Base-by-base conservation (phyloP, 2,329 filamentous ascomycete species). In the Fusarium sp. region DNA sequence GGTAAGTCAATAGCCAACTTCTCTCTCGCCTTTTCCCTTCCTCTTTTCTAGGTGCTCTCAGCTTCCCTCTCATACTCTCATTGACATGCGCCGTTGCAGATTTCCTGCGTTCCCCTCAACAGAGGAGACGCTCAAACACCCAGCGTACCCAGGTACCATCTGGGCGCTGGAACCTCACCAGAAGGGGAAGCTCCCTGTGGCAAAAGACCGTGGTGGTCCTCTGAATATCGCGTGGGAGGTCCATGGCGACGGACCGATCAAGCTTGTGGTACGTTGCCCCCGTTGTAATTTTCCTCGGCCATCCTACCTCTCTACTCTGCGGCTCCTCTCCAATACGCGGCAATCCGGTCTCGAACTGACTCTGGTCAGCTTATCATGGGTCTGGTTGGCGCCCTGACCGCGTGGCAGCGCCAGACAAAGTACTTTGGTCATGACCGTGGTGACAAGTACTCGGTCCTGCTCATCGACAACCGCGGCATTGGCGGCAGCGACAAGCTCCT, bases 401-500 rank as follows among this genome's bases (percentile, higher is more conserved):
- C 91, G 65, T 97, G 94, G 93, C 94, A 97, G 85, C 91, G 94
- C 63, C 95, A 97, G 81, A 97, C 92, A 11, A 90, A 92, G 75
- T 88, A 94, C 84, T 96, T 97, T 80, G 94, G 93, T 61, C 95
- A 97, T 83, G 86, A 90, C 60, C 86, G 90, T 69, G 88, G 86
- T 56, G 85, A 90, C 69, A 85, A 88, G 74, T 97, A 95, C 84
- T 92, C 93, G 0, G 92, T 92, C 65, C 88, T 98, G 8, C 84
- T 97, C 65, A 86, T 95, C 74, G 95, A 97, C 85, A 97, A 97
- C 84, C 91, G 95, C 76, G 95, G 95, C 72, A 93, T 97, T 80
- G 95, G 95, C 66, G 88, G 89, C 71, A 95, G 92, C 58, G 93
- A 94, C 84, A 95, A 93, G 82, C 95, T 95, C 0, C 80, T 93